These are phyloP conservation scores for Sugiyamaella xylanicola DNA, from an alignment of 1,139 yeast genomes.

Conservation along the genomic window DNA sequence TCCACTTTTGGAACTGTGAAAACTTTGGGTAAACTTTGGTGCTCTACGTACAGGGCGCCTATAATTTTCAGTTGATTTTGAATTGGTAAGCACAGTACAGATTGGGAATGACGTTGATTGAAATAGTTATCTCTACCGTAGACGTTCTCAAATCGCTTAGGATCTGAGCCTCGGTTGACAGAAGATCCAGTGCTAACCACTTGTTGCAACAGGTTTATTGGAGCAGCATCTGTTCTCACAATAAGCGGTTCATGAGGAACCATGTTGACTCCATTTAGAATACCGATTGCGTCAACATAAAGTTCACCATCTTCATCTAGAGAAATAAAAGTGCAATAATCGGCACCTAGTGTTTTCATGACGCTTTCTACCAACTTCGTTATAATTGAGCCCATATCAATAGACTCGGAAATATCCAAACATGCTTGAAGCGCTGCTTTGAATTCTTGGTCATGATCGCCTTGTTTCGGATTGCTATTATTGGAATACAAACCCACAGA, in stretches of 20 bases:
- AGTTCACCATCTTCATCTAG: conserved; percentile 44
- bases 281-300: conserved; percentile 47
- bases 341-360: conserved; percentile 49
- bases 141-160: conserved; percentile 44
- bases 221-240: conserved; percentile 51
- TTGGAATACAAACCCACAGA: neutral
- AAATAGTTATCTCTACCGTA: conserved; percentile 51
- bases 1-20: conserved; percentile 47
- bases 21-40: conserved; percentile 36
- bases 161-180: conserved; percentile 47
- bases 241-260: conserved; percentile 48
- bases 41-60: conserved; percentile 56
- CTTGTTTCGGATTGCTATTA: conserved; percentile 11
- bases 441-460: conserved; percentile 31
- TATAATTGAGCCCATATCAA: conserved; percentile 47
- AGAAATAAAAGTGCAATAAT: conserved; percentile 51
- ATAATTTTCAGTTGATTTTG: conserved; percentile 48
- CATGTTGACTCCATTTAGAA: conserved; percentile 45
- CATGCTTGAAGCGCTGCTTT: conserved; percentile 47
- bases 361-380: conserved; percentile 49
- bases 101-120: conserved; percentile 43
- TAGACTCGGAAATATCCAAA: conserved; percentile 53
- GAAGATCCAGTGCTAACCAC: conserved; percentile 48
- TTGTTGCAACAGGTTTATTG: conserved; percentile 48
- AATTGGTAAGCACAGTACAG: conserved; percentile 54